Evolutionary conservation across 2,329 filamentous ascomycete species (phyloP).

Genomic region (Falciphora oryzae): DNA sequence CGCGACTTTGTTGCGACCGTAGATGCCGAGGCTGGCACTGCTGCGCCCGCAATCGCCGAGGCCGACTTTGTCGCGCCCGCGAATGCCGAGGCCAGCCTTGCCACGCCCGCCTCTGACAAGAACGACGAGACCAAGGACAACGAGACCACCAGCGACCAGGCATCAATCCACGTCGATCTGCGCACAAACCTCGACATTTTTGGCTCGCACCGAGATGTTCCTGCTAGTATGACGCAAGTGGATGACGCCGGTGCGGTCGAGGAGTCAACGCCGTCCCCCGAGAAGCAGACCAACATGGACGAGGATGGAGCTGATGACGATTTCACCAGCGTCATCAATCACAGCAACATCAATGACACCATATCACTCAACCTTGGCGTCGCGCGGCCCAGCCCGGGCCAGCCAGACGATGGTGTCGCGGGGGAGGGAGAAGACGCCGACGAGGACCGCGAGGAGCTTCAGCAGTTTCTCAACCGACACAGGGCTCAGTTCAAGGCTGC

Average conservation of each 20-base stretch:
- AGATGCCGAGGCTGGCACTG: not conserved
- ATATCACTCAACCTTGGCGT: slow-evolving; percentile 12
- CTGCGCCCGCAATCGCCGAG: not conserved
- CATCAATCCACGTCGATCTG: slow-evolving; percentile 24
- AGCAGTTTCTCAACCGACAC: slow-evolving; percentile 29
- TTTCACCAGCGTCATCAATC: slow-evolving; percentile 3
- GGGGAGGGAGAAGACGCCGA: not conserved
- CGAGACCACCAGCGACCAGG: not conserved
- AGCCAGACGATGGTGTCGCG: not conserved
- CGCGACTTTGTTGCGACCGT: not conserved
- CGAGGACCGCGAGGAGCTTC: slow-evolving; percentile 25
- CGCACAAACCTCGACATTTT: slow-evolving; percentile 30
- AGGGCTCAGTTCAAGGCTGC: slow-evolving; percentile 18
- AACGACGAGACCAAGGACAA: not conserved
- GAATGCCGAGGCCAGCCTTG: not conserved
- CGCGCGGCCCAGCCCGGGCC: not conserved
- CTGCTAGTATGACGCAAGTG: not conserved
- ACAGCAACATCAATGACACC: slow-evolving; percentile 12
- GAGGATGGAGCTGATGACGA: slow-evolving; percentile 8
- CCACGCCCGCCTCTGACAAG: not conserved
- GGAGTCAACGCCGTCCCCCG: slow-evolving; percentile 11
- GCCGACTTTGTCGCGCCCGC: not conserved
- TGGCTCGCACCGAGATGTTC: slow-evolving; percentile 14
- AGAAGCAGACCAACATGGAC: not conserved
- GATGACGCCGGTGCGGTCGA: not conserved